phyloP scores from a whole-genome alignment of 202 grass and related monocot genomes.

The Miscanthus sacchariflorus region DNA sequence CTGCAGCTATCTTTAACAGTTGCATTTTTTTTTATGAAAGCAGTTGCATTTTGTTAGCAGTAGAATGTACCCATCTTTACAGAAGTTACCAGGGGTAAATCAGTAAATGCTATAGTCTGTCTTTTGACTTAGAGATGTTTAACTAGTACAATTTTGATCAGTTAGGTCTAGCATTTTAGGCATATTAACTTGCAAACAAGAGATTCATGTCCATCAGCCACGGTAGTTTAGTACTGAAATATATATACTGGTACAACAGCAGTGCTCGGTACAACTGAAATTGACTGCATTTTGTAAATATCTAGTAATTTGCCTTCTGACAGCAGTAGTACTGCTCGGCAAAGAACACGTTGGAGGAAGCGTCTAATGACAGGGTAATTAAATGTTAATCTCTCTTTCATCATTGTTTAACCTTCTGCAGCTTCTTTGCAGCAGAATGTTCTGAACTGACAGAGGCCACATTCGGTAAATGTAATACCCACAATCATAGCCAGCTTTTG shows the following conservation, averaged over 20 bases:
- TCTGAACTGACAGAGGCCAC: constrained; percentile 59
- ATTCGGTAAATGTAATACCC: constrained; percentile 55
- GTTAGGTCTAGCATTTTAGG: constrained; percentile 38
- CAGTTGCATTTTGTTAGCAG: background rate
- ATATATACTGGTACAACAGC: no score
- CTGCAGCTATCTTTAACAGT: constrained; percentile 52
- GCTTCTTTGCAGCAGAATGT: constrained; percentile 57
- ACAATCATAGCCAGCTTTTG: constrained; percentile 56
- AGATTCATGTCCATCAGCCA: constrained; percentile 8
- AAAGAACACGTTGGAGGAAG: constrained; percentile 32
- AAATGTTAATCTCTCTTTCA: constrained; percentile 36
- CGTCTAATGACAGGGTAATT: constrained; percentile 38
- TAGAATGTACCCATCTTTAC: constrained; percentile 44
- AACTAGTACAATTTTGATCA: constrained; percentile 19
- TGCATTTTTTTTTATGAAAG: background rate
- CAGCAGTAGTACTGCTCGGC: background rate
- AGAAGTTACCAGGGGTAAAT: constrained; percentile 33
- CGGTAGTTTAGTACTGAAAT: background rate
- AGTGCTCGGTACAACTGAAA: background rate
- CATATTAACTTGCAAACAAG: constrained; percentile 6
- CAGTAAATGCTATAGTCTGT: constrained; percentile 31
- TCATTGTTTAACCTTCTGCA: constrained; percentile 53
- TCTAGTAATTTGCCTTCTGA: constrained; percentile 18
- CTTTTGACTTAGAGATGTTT: constrained; percentile 28
- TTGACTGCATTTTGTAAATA: constrained; percentile 17